Evolutionary conservation across 2,329 filamentous ascomycete species (phyloP), one percentile per base, ranked within the genome.

Genomic region (Westerdykella ornata): DNA sequence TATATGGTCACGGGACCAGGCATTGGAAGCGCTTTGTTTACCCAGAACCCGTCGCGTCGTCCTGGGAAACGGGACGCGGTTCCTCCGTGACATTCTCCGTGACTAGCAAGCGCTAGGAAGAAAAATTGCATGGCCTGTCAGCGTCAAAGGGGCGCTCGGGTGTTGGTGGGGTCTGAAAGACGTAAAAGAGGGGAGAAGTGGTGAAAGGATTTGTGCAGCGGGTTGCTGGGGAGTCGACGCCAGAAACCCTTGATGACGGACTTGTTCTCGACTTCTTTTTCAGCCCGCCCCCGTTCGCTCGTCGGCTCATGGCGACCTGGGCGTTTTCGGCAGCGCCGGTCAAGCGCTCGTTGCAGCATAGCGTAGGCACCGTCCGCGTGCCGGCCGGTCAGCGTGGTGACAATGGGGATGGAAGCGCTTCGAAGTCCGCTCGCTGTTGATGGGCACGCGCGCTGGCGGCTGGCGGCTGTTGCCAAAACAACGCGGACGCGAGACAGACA

Each of bases 151-250:
- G 59, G 59, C 51, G 52, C 53, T 45, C 51, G 52, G 50, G 47
- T 39, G 48, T 48, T 59, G 56, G 62, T 61, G 60, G 60, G 59
- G 61, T 61, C 54, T 48, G 44, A 49, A 47, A 51, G 37, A 46
- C n/a, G n/a, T n/a, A n/a, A n/a, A 36, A 18, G 29, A 15, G 34
- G 35, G 41, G 37, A 41, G 19, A n/a, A 30, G 45, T 19, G 53
- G 62, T 49, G 59, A 56, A 61, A 62, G 51, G 49, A 18, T 54
- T 65, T 66, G 57, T 64, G 60, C 57, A 61, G 43, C 48, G 39
- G 38, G 39, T 46, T 47, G 33, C 44, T 39, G 35, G 43, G 29
- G 35, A 35, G 38, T 34, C 35, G 37, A 17, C 33, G 26, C 30
- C 26, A 35, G 35, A 18, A 13, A 19, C 20, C 32, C 16, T 28